These are phyloP conservation scores for Eucalyptus pauciflora DNA, from an alignment of 345 rosid species.

Conservation along the genomic window DNA sequence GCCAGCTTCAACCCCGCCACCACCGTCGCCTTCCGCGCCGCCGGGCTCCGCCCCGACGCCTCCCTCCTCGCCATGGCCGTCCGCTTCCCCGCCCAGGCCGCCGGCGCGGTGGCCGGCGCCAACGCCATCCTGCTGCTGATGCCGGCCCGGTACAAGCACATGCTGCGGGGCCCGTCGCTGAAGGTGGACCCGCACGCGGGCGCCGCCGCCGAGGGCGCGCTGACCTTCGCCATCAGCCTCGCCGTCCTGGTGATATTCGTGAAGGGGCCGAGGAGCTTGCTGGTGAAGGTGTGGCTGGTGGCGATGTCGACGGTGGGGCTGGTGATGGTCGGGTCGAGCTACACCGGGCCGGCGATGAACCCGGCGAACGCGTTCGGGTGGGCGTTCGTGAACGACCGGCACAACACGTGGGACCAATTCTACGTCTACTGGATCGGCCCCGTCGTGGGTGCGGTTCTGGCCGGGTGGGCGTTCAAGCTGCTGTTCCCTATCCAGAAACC, in stretches of 20 bases:
- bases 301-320: slow-evolving; percentile 27
- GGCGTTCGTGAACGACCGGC: slow-evolving; percentile 55
- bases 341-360: slow-evolving; percentile 67
- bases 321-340: slow-evolving; percentile 28
- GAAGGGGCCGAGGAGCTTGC: slow-evolving; percentile 31
- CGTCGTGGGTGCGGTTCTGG: slow-evolving; percentile 32
- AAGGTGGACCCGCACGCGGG: slow-evolving; percentile 52
- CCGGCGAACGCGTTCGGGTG: slow-evolving; percentile 76
- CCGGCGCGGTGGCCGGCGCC: slow-evolving; percentile 32
- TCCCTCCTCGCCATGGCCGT: slow-evolving; percentile 32
- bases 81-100: slow-evolving; percentile 48
- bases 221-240: slow-evolving; percentile 31
- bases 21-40: slow-evolving; percentile 27
- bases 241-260: slow-evolving; percentile 26
- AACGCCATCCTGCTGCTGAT: slow-evolving; percentile 26
- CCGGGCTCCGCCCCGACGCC: slow-evolving; percentile 24
- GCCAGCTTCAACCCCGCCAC: slow-evolving; percentile 46
- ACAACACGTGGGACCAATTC: slow-evolving; percentile 48
- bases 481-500: slow-evolving; percentile 7
- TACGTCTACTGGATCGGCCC: slow-evolving; percentile 73
- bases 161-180: slow-evolving; percentile 42
- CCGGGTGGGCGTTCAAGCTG: slow-evolving; percentile 29
- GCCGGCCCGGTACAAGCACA: slow-evolving; percentile 27
- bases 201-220: slow-evolving; percentile 44
- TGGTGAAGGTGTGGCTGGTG: slow-evolving; percentile 42